Percentiles rank a stretch among this genome's conserved stretches.
phyloP scores from a whole-genome alignment of 2,329 filamentous ascomycete genomes.

The Bipolaris gigantea region DNA sequence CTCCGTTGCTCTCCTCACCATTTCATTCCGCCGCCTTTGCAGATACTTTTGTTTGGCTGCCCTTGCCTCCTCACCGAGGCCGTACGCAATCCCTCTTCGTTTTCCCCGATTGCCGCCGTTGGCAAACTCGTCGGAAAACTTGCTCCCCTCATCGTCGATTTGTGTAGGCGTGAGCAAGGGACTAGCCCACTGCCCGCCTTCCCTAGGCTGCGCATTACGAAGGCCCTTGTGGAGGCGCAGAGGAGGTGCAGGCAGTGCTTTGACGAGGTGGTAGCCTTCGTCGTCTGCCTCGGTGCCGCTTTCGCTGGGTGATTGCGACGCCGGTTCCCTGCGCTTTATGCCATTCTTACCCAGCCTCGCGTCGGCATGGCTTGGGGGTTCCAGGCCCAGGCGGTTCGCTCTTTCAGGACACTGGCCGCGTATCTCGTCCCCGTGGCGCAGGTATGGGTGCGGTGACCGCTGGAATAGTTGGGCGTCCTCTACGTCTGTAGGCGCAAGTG shows the following conservation, averaged over 20 bases:
- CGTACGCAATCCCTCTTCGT: slow-evolving; percentile 19
- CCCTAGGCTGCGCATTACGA: slow-evolving; percentile 53
- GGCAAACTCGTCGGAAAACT: slow-evolving; percentile 45
- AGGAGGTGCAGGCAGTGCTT: slow-evolving; percentile 80
- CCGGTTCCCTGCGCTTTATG: slow-evolving; percentile 31
- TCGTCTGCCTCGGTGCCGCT: slow-evolving; percentile 96
- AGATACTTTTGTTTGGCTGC: slow-evolving; percentile 67
- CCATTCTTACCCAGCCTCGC: slow-evolving; percentile 33
- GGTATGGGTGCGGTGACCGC: slow-evolving; percentile 46
- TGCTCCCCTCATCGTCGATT: slow-evolving; percentile 52
- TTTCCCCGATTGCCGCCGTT: slow-evolving; percentile 23
- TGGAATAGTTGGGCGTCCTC: slow-evolving; percentile 41
- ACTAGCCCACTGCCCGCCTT: slow-evolving; percentile 39
- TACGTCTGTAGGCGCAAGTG: slow-evolving; percentile 25
- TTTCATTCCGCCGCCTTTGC: slow-evolving; percentile 85
- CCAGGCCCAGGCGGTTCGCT: slow-evolving; percentile 7
- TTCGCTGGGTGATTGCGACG: slow-evolving; percentile 64
- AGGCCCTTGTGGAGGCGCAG: slow-evolving; percentile 75
- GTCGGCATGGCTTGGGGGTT: slow-evolving; percentile 16
- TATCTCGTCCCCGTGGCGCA: slow-evolving; percentile 36
- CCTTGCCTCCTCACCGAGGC: slow-evolving; percentile 43
- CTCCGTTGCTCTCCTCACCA: slow-evolving; percentile 68
- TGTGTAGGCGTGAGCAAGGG: slow-evolving; percentile 52
- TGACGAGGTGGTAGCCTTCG: slow-evolving; percentile 75
- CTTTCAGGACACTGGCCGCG: slow-evolving; percentile 20